Percentiles rank a stretch among this genome's conserved stretches.
Evolutionary conservation across 371 early-diverging fungal genomes (phyloP).

Genomic region (Batkoa obscura): DNA sequence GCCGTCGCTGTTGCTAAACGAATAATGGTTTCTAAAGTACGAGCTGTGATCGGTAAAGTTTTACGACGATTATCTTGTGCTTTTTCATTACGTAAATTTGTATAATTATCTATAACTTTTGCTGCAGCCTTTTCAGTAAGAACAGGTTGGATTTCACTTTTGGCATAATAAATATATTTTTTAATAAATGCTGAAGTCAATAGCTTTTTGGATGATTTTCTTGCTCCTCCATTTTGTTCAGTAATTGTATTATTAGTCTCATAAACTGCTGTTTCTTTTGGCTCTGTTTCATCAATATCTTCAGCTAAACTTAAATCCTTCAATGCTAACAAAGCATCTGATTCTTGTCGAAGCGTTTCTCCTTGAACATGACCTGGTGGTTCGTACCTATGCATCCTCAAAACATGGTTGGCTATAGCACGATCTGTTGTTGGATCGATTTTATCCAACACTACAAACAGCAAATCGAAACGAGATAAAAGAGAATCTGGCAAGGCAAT

Average conservation of each 20-base stretch:
- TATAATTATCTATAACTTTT: slow-evolving; percentile 57
- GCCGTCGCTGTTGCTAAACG: slow-evolving; percentile 98
- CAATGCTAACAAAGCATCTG: background rate
- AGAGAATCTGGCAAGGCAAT: slow-evolving; percentile 96
- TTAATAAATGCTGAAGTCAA: slow-evolving; percentile 57
- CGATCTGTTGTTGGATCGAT: slow-evolving; percentile 70
- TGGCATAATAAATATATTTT: slow-evolving; percentile 73
- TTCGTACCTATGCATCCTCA: slow-evolving; percentile 81
- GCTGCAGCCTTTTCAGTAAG: slow-evolving; percentile 55
- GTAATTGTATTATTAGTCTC: slow-evolving; percentile 25
- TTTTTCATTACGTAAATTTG: slow-evolving; percentile 36
- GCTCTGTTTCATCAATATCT: slow-evolving; percentile 10
- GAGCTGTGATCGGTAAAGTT: slow-evolving; percentile 85
- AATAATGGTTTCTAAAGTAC: slow-evolving; percentile 98
- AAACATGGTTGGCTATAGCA: slow-evolving; percentile 73
- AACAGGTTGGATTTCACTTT: slow-evolving; percentile 43
- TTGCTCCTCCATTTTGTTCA: slow-evolving; percentile 36
- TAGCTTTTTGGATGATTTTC: slow-evolving; percentile 24
- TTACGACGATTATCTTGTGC: slow-evolving; percentile 14
- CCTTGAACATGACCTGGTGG: slow-evolving; percentile 37
- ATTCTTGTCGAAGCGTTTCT: slow-evolving; percentile 9
- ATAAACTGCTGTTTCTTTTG: slow-evolving; percentile 49
- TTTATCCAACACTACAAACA: slow-evolving; percentile 93
- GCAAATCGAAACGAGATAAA: slow-evolving; percentile 95
- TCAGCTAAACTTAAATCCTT: slow-evolving; percentile 10